Conservation (phyloP, 495 filamentous ascomycete species). For the Copromyces sp. region DNA sequence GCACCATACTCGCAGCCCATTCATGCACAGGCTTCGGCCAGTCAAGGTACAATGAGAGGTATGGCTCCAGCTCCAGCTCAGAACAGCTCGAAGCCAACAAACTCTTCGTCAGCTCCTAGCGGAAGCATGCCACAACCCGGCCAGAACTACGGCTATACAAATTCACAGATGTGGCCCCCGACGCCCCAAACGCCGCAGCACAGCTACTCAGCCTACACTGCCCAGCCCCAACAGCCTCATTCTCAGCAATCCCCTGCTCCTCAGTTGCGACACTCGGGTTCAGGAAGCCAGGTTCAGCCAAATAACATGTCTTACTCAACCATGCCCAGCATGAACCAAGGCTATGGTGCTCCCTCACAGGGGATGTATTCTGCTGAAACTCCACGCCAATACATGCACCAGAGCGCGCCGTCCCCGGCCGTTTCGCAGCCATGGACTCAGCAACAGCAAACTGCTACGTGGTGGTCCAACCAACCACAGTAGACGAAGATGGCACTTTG, state of each 20-base stretch:
- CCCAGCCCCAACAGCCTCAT: conserved; percentile 45
- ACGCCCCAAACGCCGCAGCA: conserved; percentile 38
- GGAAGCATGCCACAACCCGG: conserved; percentile 27
- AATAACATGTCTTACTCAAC: conserved; percentile 45
- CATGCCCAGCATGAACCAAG: conserved; percentile 50
- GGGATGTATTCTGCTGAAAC: conserved; percentile 49
- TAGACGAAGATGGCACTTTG: conserved; percentile 8
- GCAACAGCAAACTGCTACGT: conserved; percentile 28
- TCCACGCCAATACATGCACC: conserved; percentile 52
- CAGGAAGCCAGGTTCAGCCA: conserved; percentile 48
- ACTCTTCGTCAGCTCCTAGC: conserved; percentile 22
- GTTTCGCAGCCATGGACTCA: conserved; percentile 36
- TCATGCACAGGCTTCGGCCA: conserved; percentile 40
- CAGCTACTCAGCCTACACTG: conserved; percentile 34
- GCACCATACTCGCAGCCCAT: conserved; percentile 42
- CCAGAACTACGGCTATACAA: conserved; percentile 42
- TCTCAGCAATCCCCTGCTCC: conserved; percentile 49
- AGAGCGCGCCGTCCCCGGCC: conserved; percentile 29
- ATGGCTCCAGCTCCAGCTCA: conserved; percentile 41
- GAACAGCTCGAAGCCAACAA: conserved; percentile 33
- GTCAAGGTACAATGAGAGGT: conserved; percentile 42
- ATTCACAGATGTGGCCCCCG: conserved; percentile 41
- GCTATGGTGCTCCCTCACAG: conserved; percentile 39
- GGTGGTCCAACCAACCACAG: conserved; percentile 41
- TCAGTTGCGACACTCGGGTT: conserved; percentile 52